Conservation (phyloP, 257 asterid genomes). For the Coffea canephora region DNA sequence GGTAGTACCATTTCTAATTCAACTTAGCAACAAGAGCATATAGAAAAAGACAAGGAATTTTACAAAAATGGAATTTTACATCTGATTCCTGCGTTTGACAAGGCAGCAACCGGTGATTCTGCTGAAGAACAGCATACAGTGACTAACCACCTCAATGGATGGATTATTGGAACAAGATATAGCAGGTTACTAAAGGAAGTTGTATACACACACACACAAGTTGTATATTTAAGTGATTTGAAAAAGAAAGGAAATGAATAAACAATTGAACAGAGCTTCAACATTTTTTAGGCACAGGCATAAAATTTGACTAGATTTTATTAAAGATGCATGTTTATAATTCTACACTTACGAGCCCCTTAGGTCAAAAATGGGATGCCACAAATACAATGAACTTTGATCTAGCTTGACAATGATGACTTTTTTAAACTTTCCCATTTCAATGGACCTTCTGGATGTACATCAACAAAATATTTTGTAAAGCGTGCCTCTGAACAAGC, state of each 20-base stretch:
- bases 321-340: not conserved
- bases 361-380: not conserved
- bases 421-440: slow-evolving; percentile 62
- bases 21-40: no score
- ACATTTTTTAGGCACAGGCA: not conserved
- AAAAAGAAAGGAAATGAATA: not conserved
- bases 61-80: no score
- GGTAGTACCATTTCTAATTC: no score
- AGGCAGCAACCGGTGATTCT: no score
- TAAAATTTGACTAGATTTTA: not conserved
- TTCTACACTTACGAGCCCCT: not conserved
- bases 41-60: no score
- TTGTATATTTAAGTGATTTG: not conserved
- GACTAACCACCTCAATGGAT: no score
- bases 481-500: slow-evolving; percentile 71
- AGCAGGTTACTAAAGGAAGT: no score
- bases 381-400: not conserved
- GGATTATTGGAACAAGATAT: no score
- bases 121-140: no score
- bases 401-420: slow-evolving; percentile 27
- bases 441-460: slow-evolving; percentile 78
- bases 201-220: no score
- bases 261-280: not conserved
- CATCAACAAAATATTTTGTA: slow-evolving; percentile 58
- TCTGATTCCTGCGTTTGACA: no score